Evolutionary conservation across 164 flowering plant genomes (phyloP), one percentile per base, ranked within the genome.

Genomic region (Euptelea pleiosperma): DNA sequence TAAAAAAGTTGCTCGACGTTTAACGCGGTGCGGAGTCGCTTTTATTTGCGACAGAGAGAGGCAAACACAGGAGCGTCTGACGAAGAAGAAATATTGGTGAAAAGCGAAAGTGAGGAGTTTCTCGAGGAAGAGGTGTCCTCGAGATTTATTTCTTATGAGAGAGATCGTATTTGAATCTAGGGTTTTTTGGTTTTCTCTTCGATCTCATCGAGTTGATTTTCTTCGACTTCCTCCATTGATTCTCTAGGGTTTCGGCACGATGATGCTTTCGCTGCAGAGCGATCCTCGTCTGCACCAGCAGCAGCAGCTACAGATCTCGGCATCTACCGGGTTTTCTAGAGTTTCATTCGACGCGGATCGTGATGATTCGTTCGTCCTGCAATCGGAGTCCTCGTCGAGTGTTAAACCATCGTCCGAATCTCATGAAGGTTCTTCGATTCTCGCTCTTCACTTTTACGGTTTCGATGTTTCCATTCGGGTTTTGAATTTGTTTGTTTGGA

Each of bases 251-350:
- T 52, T 42, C 9, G 33, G 30, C 34, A 48, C 51, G 53, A 73
- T 36, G 68, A 76, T 78, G 81, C 58, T 81, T 33, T 74, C 81
- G 67, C 63, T 81, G 68, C 82, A 74, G 60, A 73, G 43, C 76
- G 83, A 75, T 70, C 57, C 55, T 14, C 70, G 82, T 34, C 70
- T 60, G 66, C 76, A 61, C 62, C 76, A 65, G 56, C 78, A 55
- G 50, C 60, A 51, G 36, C 75, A 55, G 61, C 70, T 24, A 15
- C 70, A 58, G 47, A 52, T 58, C 3, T 28, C 34, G 25, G 67
- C 66, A 35, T 28, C 65, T 1, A 30, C 58, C 15, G 68, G 65
- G 34, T 67, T 67, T 44, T 26, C 67, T 45, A 70, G 67, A 73
- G 74, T 53, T 61, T 39, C 72, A 3, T 75, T 57, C 33, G 65